Evolutionary conservation across 495 filamentous ascomycete species (phyloP), one percentile per base, ranked within the genome.

Genomic region (Polyplosphaeria fusca): DNA sequence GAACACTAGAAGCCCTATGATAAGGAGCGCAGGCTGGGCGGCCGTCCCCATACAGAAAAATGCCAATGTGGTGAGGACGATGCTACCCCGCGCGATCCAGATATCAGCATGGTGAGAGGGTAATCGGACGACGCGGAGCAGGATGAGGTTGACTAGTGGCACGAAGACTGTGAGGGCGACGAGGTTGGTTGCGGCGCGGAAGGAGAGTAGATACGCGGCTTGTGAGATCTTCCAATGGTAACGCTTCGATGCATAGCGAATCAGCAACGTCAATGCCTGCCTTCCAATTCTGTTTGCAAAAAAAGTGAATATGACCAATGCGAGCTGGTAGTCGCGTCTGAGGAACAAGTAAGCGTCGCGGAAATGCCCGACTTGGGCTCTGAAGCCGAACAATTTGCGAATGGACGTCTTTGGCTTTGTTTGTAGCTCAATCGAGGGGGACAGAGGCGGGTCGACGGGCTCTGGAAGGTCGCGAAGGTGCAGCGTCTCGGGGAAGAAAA

Each of bases 201-300:
- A 41, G 1, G 74, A 71, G 23, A 74, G 63, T 0, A 76, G 63
- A n/a, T 75, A 67, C 44, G 71, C 70, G 20, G 75, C 65, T 72
- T 77, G 44, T 42, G 4, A 4, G 27, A 76, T 71, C 46, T 63
- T 72, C 75, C 75, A 76, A 22, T 65, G 24, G 42, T 74, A 75
- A 22, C 69, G 66, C 60, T 74, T 72, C 11, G 74, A 76, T 0
- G 67, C 68, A 61, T 74, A 77, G 49, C 74, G 73, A 19, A 77
- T 37, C 5, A 75, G 56, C 25, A 77, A 38, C 20, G 39, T 60
- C 2, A 65, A 57, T 1, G 68, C 63, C 38, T 70, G 65, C 23
- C 66, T 67, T 37, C 63, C 70, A 42, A 74, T 54, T 13, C 63
- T 32, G 16, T 64, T 61, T 20, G 69, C 71, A 30, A 74, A 66